These are phyloP conservation scores for Aspergillus campestris DNA, from an alignment of 495 filamentous ascomycete species.

Conservation along the genomic window DNA sequence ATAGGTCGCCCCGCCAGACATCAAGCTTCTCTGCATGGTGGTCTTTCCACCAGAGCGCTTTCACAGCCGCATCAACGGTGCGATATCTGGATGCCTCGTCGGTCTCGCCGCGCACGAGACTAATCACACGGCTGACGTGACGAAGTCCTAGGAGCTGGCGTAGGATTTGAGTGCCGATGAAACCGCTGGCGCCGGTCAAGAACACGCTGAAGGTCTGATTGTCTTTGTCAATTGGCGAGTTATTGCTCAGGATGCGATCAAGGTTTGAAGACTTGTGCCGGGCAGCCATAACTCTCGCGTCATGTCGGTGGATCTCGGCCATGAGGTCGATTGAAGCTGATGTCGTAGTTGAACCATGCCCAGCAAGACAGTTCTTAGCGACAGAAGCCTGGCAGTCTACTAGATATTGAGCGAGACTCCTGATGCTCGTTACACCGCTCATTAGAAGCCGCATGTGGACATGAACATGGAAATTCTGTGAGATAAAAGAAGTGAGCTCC, in stretches of 20 bases:
- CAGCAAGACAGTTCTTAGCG: too few relatives aligned
- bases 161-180: constrained; percentile 65
- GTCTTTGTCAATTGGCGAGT: background rate
- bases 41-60: constrained; percentile 18
- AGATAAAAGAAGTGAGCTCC: too few relatives aligned
- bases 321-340: too few relatives aligned
- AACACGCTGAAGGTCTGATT: too few relatives aligned
- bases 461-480: too few relatives aligned
- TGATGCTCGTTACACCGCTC: too few relatives aligned
- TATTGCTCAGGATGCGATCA: constrained; percentile 8
- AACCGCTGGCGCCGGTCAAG: constrained; percentile 70
- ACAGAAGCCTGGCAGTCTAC: too few relatives aligned
- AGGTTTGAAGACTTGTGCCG: constrained; percentile 1
- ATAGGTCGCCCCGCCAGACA: constrained; percentile 50
- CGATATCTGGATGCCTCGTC: constrained; percentile 38
- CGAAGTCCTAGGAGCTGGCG: constrained; percentile 47
- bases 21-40: constrained; percentile 11
- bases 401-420: too few relatives aligned
- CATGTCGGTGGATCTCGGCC: too few relatives aligned
- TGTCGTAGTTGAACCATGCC: too few relatives aligned
- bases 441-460: too few relatives aligned
- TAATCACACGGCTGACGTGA: constrained; percentile 46
- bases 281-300: background rate
- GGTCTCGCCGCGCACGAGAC: constrained; percentile 58
- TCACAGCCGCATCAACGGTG: constrained; percentile 34